A percentile compares a stretch with the other conserved stretches of the same genome.
Conservation (phyloP, 192 early-diverging fungal genomes). For the Podila epicladia region DNA sequence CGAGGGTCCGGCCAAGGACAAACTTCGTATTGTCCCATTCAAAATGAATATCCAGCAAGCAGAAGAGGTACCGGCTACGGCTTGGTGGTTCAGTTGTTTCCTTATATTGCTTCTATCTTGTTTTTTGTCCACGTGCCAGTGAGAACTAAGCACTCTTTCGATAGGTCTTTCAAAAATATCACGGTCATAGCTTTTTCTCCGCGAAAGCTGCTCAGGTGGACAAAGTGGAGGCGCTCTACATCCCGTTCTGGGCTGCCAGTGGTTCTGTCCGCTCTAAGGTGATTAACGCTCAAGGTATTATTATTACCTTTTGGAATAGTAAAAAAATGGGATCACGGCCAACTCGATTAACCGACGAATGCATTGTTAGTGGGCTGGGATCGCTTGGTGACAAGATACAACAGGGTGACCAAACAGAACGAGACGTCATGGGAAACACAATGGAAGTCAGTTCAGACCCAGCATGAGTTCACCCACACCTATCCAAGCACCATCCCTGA, state of each 20-base stretch:
- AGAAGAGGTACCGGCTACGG: conserved; percentile 48
- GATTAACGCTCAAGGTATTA: conserved; percentile 58
- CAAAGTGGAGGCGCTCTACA: conserved; percentile 55
- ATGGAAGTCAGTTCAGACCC: conserved; percentile 54
- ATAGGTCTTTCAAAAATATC: conserved; percentile 59
- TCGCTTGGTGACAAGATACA: conserved; percentile 49
- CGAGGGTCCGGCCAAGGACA: conserved; percentile 53
- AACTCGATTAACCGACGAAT: neutral
- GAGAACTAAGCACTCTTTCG: neutral
- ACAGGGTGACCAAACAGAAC: conserved; percentile 53
- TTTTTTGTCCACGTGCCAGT: neutral
- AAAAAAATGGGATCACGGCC: too few relatives aligned
- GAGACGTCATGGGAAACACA: conserved; percentile 59
- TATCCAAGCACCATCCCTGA: conserved; percentile 43
- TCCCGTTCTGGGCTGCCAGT: conserved; percentile 64
- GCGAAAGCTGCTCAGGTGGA: conserved; percentile 40
- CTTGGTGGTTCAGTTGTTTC: neutral
- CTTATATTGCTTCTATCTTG: neutral
- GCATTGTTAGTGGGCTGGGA: conserved; percentile 53
- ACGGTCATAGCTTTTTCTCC: conserved; percentile 66
- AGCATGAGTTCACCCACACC: conserved; percentile 47
- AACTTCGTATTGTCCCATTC: conserved; percentile 58
- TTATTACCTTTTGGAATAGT: neutral
- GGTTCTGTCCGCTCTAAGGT: conserved; percentile 54
- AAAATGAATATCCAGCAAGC: conserved; percentile 56